A percentile compares a stretch with the other conserved stretches of the same genome.
Conservation (phyloP, 495 filamentous ascomycete genomes). For the Aspergillus carlsbadensis region DNA sequence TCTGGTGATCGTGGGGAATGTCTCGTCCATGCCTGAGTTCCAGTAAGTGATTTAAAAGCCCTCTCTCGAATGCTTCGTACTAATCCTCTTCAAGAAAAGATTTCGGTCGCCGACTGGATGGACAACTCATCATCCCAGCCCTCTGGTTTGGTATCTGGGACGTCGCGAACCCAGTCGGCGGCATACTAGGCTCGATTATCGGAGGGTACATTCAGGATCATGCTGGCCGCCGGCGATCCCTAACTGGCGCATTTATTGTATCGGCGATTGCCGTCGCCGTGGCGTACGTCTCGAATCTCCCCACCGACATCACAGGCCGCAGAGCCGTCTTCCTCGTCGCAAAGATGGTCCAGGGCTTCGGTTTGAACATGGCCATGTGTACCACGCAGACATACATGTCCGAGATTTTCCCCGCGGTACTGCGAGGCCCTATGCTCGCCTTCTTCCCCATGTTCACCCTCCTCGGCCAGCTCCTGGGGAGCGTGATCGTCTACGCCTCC, state of each 20-base stretch:
- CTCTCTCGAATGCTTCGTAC: background rate
- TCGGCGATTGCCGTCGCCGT: conserved; percentile 41
- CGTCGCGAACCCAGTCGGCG: conserved; percentile 37
- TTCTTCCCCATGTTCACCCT: conserved; percentile 46
- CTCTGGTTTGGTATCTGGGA: conserved; percentile 50
- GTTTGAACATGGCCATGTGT: conserved; percentile 41
- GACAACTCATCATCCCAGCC: conserved; percentile 44
- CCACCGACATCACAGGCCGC: conserved; percentile 25
- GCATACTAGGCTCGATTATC: conserved; percentile 38
- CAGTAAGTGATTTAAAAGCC: conserved; percentile 22
- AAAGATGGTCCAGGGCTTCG: conserved; percentile 40
- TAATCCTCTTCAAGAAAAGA: conserved; percentile 26
- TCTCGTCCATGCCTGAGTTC: conserved; percentile 46
- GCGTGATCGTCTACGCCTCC: conserved; percentile 37
- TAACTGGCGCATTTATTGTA: conserved; percentile 34
- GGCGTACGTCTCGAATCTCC: conserved; percentile 31
- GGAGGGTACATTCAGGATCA: conserved; percentile 43
- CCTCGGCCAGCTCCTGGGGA: conserved; percentile 44
- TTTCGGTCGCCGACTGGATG: conserved; percentile 32
- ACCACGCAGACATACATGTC: conserved; percentile 49
- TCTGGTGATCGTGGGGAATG: conserved; percentile 46
- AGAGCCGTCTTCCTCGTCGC: conserved; percentile 32
- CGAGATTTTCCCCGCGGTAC: conserved; percentile 36
- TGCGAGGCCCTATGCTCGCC: conserved; percentile 45
- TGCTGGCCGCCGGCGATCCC: conserved; percentile 35